Percentiles rank a stretch among this genome's conserved stretches.
Conservation (phyloP, 495 filamentous ascomycete species). For the Lichenothelia convexa region DNA sequence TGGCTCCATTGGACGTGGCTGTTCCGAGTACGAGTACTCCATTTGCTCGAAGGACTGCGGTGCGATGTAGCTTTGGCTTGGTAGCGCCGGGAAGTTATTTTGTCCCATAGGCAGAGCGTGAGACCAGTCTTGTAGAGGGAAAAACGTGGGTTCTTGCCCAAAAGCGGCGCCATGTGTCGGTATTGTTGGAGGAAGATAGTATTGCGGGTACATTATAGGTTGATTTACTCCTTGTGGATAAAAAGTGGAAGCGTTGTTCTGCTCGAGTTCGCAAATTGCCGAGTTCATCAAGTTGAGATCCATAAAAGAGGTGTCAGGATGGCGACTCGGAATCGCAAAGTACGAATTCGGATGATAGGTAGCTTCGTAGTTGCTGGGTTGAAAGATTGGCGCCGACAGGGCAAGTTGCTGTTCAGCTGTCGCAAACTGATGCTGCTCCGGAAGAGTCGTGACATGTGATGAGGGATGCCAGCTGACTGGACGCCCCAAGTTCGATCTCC, state of each 20-base stretch:
- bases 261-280: too few relatives aligned
- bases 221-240: too few relatives aligned
- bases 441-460: background rate
- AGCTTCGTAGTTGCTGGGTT: too few relatives aligned
- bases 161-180: background rate
- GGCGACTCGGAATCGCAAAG: background rate
- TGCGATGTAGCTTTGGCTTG: background rate
- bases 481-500: background rate
- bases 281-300: background rate
- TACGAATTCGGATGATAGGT: background rate
- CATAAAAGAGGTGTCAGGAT: background rate
- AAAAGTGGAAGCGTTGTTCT: too few relatives aligned
- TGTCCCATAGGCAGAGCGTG: background rate
- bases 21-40: background rate
- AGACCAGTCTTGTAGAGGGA: background rate
- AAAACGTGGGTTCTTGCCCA: background rate
- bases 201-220: too few relatives aligned
- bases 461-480: constrained; percentile 5
- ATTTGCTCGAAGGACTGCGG: background rate
- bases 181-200: too few relatives aligned
- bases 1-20: background rate
- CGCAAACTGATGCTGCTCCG: background rate
- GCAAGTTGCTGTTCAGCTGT: background rate
- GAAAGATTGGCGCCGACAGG: too few relatives aligned
- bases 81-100: background rate